phyloP scores from a whole-genome alignment of 495 filamentous ascomycete genomes.

The Cercophora samala region DNA sequence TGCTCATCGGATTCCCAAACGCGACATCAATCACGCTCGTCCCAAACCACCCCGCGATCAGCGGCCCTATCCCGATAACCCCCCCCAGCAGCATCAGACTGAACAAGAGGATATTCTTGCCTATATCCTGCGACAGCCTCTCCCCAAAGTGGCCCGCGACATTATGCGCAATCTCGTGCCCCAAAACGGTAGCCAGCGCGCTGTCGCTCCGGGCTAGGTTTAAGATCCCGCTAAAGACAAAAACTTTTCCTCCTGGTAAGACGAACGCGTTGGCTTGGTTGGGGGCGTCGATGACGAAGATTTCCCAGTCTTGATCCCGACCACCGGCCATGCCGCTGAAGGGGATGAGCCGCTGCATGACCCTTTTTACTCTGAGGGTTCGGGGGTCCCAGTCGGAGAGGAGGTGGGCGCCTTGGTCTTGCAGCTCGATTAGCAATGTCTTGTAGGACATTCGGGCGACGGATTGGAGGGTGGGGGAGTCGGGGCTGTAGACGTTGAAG shows the following conservation, averaged over 20 bases:
- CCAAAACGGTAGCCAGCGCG: conserved; percentile 78
- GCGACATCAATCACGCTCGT: conserved; percentile 56
- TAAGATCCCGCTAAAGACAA: conserved; percentile 83
- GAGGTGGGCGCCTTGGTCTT: conserved; percentile 33
- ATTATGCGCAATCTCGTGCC: conserved; percentile 94
- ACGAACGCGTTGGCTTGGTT: conserved; percentile 76
- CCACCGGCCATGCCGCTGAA: conserved; percentile 53
- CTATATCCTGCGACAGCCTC: conserved; percentile 61
- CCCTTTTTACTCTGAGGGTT: conserved; percentile 55
- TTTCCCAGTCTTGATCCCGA: conserved; percentile 66
- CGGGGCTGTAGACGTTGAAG: conserved; percentile 70
- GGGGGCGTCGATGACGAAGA: conserved; percentile 75
- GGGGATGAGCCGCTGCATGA: conserved; percentile 70
- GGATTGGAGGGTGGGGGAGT: conserved; percentile 44
- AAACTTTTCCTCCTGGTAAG: conserved; percentile 88
- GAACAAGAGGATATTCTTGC: conserved; percentile 54
- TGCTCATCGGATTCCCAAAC: conserved; percentile 64
- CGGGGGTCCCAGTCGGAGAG: conserved; percentile 42
- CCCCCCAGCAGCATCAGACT: conserved; percentile 50
- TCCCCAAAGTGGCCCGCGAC: conserved; percentile 78
- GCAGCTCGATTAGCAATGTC: conserved; percentile 46
- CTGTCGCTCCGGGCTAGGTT: conserved; percentile 67
- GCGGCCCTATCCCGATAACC: conserved; percentile 44
- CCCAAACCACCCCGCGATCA: conserved; percentile 41
- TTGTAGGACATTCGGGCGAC: conserved; percentile 53